These are phyloP conservation scores for barrel medic (Medicago truncatula) DNA, from an alignment of 306 rosid genomes.

Conservation along the genomic window MtrunA17r5.0-ANR NC_053043.1:17648501-17649000, in stretches of 20 bases:
- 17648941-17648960: slow-evolving; percentile 38
- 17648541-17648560: neutral
- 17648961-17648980: slow-evolving; percentile 35
- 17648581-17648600: neutral
- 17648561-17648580: neutral
- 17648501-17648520: neutral
- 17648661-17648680: slow-evolving; percentile 8
- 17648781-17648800: slow-evolving; percentile 51
- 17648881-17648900: slow-evolving; percentile 47
- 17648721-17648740: slow-evolving; percentile 48
- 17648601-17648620: neutral
- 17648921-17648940: slow-evolving; percentile 40
- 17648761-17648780: slow-evolving; percentile 60
- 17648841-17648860: slow-evolving; percentile 40
- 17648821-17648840: neutral
- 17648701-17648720: slow-evolving; percentile 29
- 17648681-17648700: slow-evolving; percentile 18
- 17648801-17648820: slow-evolving; percentile 24
- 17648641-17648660: neutral
- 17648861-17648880: slow-evolving; percentile 69
- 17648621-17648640: neutral
- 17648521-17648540: neutral
- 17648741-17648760: slow-evolving; percentile 48
- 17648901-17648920: slow-evolving; percentile 38
- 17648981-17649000: slow-evolving; percentile 38